phyloP scores from a whole-genome alignment of 495 filamentous ascomycete genomes.

The Pyrenula aspistea region DNA sequence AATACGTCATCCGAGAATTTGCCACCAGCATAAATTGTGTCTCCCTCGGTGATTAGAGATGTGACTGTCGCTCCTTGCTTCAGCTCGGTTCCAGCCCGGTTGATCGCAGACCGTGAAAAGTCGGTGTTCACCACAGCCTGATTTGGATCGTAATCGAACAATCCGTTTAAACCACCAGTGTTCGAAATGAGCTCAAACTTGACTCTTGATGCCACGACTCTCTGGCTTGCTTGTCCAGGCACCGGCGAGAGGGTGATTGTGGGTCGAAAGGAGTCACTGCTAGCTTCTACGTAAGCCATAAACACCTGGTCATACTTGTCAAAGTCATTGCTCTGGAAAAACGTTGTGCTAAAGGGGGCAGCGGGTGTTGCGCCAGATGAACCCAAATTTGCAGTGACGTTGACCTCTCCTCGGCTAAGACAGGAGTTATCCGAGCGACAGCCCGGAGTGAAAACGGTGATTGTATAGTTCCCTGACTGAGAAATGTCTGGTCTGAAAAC shows the following conservation, averaged over 20 bases:
- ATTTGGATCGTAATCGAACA: constrained; percentile 80
- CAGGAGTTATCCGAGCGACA: constrained; percentile 74
- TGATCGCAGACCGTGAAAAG: constrained; percentile 59
- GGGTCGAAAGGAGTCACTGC: constrained; percentile 62
- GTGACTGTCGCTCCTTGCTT: constrained; percentile 50
- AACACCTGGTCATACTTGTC: constrained; percentile 93
- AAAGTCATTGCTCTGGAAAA: constrained; percentile 83
- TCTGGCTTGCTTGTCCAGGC: constrained; percentile 52
- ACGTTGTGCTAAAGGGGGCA: constrained; percentile 27
- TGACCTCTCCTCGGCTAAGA: constrained; percentile 58
- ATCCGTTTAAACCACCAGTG: constrained; percentile 67
- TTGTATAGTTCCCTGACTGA: constrained; percentile 78
- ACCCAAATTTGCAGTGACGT: constrained; percentile 61
- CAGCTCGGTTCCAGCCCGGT: constrained; percentile 60
- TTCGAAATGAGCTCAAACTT: constrained; percentile 61
- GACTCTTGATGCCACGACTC: constrained; percentile 76
- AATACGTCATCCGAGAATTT: constrained; percentile 62
- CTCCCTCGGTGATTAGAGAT: constrained; percentile 43
- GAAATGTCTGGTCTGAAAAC: constrained; percentile 75
- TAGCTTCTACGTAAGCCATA: constrained; percentile 69
- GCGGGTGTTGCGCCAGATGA: constrained; percentile 26
- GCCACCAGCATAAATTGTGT: constrained; percentile 64
- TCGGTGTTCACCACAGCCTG: constrained; percentile 42
- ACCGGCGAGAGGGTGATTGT: constrained; percentile 66
- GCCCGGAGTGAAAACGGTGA: constrained; percentile 84